Evolutionary conservation across 306 rosid genomes (phyloP).

Genomic region (Cyclanthera cordifolia): DNA sequence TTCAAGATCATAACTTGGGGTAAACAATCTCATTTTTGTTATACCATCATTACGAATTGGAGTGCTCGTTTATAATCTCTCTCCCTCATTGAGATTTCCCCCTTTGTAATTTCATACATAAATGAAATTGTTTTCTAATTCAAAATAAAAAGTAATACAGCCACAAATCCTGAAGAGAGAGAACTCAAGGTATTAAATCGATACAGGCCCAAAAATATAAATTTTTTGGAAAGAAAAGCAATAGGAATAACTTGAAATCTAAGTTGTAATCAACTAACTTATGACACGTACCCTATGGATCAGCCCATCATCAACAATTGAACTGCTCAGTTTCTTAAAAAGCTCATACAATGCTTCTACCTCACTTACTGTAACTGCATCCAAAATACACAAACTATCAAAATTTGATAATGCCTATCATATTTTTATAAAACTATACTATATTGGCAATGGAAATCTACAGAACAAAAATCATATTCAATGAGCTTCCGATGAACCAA

Average conservation of each 20-base stretch:
- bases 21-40: too few species aligned
- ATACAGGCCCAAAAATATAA: too few species aligned
- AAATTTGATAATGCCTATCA: not conserved
- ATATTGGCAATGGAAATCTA: not conserved
- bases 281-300: constrained; percentile 59
- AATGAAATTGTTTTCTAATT: too few species aligned
- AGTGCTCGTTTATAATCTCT: too few species aligned
- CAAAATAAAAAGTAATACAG: not conserved
- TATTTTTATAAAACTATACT: not conserved
- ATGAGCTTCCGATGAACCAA: not conserved
- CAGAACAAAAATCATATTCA: not conserved
- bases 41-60: too few species aligned
- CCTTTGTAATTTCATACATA: too few species aligned
- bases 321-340: constrained; percentile 70
- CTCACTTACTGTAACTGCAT: constrained; percentile 62
- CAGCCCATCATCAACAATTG: constrained; percentile 59
- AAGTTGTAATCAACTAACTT: too few species aligned
- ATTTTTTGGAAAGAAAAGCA: not conserved
- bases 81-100: too few species aligned
- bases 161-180: not conserved
- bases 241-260: not conserved
- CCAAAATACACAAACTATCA: not conserved
- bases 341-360: constrained; percentile 74
- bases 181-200: not conserved
- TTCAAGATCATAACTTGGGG: too few species aligned